Percentiles rank a stretch among this genome's conserved stretches.
Conservation (phyloP, 306 rosid genomes). For the Acmispon strigosus region DNA sequence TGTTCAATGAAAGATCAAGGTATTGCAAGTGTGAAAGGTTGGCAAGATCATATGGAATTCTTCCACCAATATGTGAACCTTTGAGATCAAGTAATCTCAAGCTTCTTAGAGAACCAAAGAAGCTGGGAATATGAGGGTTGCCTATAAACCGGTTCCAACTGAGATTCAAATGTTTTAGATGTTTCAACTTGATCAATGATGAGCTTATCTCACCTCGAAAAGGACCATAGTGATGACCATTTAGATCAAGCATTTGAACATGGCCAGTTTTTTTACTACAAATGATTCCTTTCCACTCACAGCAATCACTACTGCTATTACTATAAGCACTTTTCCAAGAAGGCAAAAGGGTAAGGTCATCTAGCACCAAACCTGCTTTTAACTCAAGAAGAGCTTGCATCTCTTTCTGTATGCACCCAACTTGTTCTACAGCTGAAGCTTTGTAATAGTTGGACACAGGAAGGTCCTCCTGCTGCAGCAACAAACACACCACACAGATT, state of each 20-base stretch:
- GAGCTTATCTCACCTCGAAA: neutral
- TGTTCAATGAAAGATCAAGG: neutral
- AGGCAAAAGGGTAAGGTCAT: neutral
- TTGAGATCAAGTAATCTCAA: constrained; percentile 2
- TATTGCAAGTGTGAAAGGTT: neutral
- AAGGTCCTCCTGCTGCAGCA: neutral
- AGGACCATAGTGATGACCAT: neutral
- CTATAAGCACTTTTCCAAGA: neutral
- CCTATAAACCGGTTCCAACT: neutral
- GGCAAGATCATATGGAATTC: neutral
- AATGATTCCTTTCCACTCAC: neutral
- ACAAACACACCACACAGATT: neutral
- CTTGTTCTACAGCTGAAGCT: neutral
- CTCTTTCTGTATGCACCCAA: constrained; percentile 4
- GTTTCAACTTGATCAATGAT: neutral
- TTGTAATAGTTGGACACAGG: neutral
- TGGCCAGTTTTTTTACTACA: constrained; percentile 1
- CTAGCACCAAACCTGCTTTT: neutral
- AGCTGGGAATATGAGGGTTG: neutral
- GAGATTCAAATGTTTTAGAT: neutral
- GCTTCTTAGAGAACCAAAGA: neutral
- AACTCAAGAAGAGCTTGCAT: neutral
- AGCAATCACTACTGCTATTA: neutral
- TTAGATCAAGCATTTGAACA: neutral
- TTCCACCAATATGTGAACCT: neutral